A percentile compares a stretch with the other conserved stretches of the same genome.
Conservation (phyloP, 2,329 filamentous ascomycete species). For the Fusarium sp. region DNA sequence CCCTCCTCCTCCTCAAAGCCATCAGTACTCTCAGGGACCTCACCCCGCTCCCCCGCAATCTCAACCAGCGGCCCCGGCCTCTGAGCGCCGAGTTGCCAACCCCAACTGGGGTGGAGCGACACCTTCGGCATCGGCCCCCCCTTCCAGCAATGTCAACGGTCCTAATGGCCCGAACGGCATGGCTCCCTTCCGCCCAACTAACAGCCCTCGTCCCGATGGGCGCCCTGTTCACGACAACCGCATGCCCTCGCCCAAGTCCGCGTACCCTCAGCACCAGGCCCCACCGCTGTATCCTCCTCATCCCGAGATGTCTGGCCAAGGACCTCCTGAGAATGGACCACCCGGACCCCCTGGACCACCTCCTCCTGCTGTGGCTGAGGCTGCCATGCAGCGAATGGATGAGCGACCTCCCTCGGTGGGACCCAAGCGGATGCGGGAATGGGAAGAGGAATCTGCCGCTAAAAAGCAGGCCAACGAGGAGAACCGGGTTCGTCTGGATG, state of each 20-base stretch:
- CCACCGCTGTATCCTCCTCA: constrained; percentile 74
- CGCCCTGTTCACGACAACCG: constrained; percentile 85
- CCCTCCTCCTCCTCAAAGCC: constrained; percentile 60
- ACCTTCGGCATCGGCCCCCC: constrained; percentile 54
- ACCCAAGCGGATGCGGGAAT: constrained; percentile 89
- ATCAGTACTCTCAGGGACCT: constrained; percentile 63
- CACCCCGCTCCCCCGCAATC: constrained; percentile 61
- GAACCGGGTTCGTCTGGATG: constrained; percentile 85
- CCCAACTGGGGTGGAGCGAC: constrained; percentile 69
- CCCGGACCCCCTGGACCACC: constrained; percentile 64
- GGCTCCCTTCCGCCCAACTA: constrained; percentile 77
- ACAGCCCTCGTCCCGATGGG: constrained; percentile 86
- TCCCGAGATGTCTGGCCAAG: constrained; percentile 68
- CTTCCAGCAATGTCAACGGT: constrained; percentile 53
- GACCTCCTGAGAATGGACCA: constrained; percentile 69
- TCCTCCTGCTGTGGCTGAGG: constrained; percentile 67
- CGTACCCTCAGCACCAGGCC: constrained; percentile 81
- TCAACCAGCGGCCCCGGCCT: constrained; percentile 61
- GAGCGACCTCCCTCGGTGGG: constrained; percentile 83
- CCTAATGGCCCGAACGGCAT: constrained; percentile 61
- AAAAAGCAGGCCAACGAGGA: constrained; percentile 95
- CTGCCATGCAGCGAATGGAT: constrained; percentile 71
- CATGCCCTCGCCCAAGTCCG: constrained; percentile 90
- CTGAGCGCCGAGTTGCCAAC: constrained; percentile 68
- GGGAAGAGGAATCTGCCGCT: constrained; percentile 83